Base-by-base conservation (phyloP, 2,329 filamentous ascomycete genomes). In the Tolypocladium tundrense region DNA sequence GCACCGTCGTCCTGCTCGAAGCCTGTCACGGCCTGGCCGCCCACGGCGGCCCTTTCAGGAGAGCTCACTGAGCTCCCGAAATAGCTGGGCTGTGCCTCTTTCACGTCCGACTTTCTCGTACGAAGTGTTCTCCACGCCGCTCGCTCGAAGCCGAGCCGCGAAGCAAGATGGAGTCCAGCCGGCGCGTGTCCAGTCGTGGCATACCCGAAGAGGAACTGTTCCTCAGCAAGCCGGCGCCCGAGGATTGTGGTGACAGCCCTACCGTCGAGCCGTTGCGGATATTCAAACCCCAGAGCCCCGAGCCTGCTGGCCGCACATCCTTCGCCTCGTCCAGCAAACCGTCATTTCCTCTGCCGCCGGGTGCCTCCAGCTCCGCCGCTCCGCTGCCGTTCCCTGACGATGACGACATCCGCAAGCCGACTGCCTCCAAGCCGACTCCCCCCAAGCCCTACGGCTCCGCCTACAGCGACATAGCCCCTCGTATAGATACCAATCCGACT, bases 231-330 rank as follows among this genome's bases (percentile, higher is more conserved):
- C 80, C 79, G n/a, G 69, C 75, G 57, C 75, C 76, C 10, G 72
- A 75, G 13, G 78, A 81, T 53, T 77, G 77, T 60, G 74, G 74
- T 54, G 85, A 91, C 66, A 91, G 89, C 66, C 89, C 91, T 59
- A 90, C 88, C 21, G 83, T 96, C 65, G 89, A 89, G 67, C 91
- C 91, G 60, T 74, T 96, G 73, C 85, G 90, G 68, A 95, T 96
- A 70, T 87, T 87, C 76, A 95, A 95, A 73, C 85, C 87, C 58
- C 83, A 85, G 65, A 88, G 86, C 59, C 82, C 86, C 39, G 79
- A 79, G 56, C 84, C 84, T 57, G 69, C 72, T 57, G 76, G 77
- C 57, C 73, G 75, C 62, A 65, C 61, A 56, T 65, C 68, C 10
- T 69, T 70, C 42, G 69, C 63, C 45, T 66, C 67, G 11, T 61